phyloP scores from a whole-genome alignment of 2,329 filamentous ascomycete genomes.

The Thermothelomyces thermophilus region DNA sequence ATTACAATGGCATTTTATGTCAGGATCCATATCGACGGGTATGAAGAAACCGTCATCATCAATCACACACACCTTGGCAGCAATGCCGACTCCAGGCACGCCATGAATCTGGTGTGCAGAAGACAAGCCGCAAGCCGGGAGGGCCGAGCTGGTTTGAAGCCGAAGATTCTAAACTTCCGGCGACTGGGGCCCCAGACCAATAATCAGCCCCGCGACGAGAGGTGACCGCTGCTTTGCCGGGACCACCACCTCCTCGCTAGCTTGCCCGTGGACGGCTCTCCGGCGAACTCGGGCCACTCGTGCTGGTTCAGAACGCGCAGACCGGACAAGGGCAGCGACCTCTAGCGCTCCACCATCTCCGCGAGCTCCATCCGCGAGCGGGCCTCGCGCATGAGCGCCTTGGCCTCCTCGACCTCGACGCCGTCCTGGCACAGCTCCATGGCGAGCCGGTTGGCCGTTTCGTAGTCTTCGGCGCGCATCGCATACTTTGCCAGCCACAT shows the following conservation, averaged over 20 bases:
- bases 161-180: too few species aligned
- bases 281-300: not conserved
- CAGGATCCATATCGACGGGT: too few species aligned
- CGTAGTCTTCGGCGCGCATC: constrained; percentile 68
- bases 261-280: not conserved
- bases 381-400: constrained; percentile 82
- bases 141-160: too few species aligned
- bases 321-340: not conserved
- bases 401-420: constrained; percentile 93
- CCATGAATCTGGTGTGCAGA: too few species aligned
- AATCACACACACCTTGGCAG: too few species aligned
- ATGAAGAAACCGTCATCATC: too few species aligned
- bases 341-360: constrained; percentile 14
- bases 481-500: constrained; percentile 88
- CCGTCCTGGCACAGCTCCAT: constrained; percentile 93
- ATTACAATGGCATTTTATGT: too few species aligned
- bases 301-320: not conserved
- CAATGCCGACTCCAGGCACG: too few species aligned
- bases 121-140: too few species aligned
- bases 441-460: constrained; percentile 70
- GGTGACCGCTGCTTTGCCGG: not conserved
- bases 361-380: constrained; percentile 60
- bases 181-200: too few species aligned
- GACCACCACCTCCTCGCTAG: not conserved
- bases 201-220: constrained; percentile 1